A percentile compares a stretch with the other conserved stretches of the same genome.
phyloP scores from a whole-genome alignment of 352 stramenopile genomes.

The Globisporangium abappressorium region DNA sequence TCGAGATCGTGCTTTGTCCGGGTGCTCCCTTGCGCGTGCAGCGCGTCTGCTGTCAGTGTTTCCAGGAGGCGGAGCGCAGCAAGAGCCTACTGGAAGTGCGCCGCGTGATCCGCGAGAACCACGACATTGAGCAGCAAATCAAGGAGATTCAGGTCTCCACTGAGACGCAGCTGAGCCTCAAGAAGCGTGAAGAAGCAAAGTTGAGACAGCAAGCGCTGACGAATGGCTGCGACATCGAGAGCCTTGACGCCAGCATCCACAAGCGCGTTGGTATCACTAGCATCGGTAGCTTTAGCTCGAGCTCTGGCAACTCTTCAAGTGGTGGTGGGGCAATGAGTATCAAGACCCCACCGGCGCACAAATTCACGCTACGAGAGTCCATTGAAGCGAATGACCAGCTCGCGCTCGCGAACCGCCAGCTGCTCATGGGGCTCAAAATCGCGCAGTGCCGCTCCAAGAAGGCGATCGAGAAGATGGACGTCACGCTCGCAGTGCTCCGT shows the following conservation, averaged over 20 bases:
- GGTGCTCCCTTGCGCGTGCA: conserved; percentile 52
- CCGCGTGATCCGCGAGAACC: conserved; percentile 55
- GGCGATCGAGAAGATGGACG: conserved; percentile 56
- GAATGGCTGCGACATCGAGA: conserved; percentile 44
- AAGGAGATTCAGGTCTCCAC: conserved; percentile 37
- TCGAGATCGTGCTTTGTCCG: conserved; percentile 61
- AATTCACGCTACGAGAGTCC: conserved; percentile 59
- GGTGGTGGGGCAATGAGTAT: conserved; percentile 27
- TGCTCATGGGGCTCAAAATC: conserved; percentile 68
- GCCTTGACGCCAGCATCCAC: conserved; percentile 47
- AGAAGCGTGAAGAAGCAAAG: conserved; percentile 39
- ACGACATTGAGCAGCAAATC: conserved; percentile 56
- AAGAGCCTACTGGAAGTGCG: conserved; percentile 48
- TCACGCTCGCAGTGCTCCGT: conserved; percentile 43
- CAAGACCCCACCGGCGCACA: conserved; percentile 50
- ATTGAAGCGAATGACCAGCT: conserved; percentile 68
- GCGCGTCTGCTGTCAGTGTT: conserved; percentile 60
- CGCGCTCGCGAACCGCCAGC: conserved; percentile 53
- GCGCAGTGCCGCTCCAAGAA: conserved; percentile 55
- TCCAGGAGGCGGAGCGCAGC: conserved; percentile 43
- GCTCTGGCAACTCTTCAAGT: conserved; percentile 4
- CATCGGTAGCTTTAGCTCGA: not conserved
- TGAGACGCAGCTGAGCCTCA: conserved; percentile 28
- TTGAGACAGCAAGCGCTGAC: conserved; percentile 38
- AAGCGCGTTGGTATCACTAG: conserved; percentile 31